Base-by-base conservation (phyloP, 129 eudicot genomes). In the Helianthus annuus region DNA sequence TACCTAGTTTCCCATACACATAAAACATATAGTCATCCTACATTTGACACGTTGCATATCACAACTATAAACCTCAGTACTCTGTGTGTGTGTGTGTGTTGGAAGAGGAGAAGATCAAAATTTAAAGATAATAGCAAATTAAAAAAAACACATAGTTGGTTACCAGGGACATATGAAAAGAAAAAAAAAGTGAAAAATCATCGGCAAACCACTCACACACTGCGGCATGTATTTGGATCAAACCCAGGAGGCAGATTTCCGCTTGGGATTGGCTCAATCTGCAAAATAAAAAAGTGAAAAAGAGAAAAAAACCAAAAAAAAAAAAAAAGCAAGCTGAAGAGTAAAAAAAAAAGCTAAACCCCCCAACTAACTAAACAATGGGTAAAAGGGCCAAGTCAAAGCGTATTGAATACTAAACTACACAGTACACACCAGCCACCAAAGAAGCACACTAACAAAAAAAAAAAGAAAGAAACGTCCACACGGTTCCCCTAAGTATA, bases 161-260 rank as follows among this genome's bases (percentile, higher is more conserved):
- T 29, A 16, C 10, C 17, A 17, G 79, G 56, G 42, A 2, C 24
- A 51, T 61, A 62, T 69, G 36, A 39, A 84, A 67, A 32, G n/a
- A 19, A 32, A 32, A 15, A 66, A 54, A 62, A 69, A 58, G 46
- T 53, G 78, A 40, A 54, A 67, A 82, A 70, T 6, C 75, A 70
- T 62, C 78, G 49, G 82, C 70, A 76, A 68, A 75, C 80, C 83
- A 87, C 98, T 94, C 95, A 94, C 98, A 94, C 97, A 79, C 98
- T 87, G 90, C 97, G 97, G 89, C 97, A 94, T 69, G 94, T 83
- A 86, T 80, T 87, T 80, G 98, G 97, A 86, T 94, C 98, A 94
- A 94, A 90, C 55, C 97, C 96, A 84, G 97, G 97, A 90, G 98
- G 97, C 88, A 94, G 84, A 91, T 94, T 94, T 83, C 98, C 98